These are phyloP conservation scores for Cunninghamia lanceolata DNA, from an alignment of 75 land plant species.

Conservation along the genomic window DNA sequence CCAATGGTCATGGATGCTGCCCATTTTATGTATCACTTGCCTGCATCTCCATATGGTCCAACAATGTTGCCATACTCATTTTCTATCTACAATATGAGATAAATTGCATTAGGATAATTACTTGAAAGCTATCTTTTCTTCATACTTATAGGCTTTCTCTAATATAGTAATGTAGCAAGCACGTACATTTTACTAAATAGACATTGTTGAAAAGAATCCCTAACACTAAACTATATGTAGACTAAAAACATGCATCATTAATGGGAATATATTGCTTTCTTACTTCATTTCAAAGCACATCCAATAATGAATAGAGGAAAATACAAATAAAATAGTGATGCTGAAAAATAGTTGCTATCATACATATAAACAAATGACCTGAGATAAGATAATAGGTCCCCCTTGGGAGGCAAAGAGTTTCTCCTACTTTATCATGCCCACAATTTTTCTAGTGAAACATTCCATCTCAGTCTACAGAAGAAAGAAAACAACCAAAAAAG, in stretches of 20 bases:
- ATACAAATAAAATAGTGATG: background rate
- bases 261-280: background rate
- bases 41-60: conserved; percentile 52
- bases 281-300: background rate
- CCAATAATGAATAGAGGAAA: background rate
- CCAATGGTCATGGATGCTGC: conserved; percentile 63
- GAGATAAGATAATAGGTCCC: conserved; percentile 70
- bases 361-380: conserved; percentile 30
- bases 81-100: conserved; percentile 50
- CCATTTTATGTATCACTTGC: conserved; percentile 58
- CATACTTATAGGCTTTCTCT: background rate
- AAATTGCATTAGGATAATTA: background rate
- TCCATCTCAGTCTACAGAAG: conserved; percentile 52
- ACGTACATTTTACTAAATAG: background rate
- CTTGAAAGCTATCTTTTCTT: background rate
- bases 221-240: background rate
- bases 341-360: background rate
- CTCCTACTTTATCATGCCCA: conserved; percentile 60
- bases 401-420: conserved; percentile 72
- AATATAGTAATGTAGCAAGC: background rate
- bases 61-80: conserved; percentile 78
- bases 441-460: conserved; percentile 57
- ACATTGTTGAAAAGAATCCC: background rate
- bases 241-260: background rate
- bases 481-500: conserved; percentile 16